Evolutionary conservation across 306 rosid genomes (phyloP).

Genomic region (Erythrophleum fordii): DNA sequence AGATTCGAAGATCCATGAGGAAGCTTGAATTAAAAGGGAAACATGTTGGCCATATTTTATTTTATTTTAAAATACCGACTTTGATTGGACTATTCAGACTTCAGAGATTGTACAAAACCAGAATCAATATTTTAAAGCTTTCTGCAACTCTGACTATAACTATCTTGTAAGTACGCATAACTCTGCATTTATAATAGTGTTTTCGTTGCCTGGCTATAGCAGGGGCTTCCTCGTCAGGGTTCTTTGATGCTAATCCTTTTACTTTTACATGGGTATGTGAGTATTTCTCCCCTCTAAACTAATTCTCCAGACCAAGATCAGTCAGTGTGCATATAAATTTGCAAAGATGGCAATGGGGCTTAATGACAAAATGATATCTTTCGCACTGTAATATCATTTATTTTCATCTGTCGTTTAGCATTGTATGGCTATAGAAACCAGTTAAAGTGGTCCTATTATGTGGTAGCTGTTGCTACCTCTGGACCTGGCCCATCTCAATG

Average conservation of each 20-base stretch:
- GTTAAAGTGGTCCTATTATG: no score
- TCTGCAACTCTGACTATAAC: neutral
- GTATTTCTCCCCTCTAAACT: neutral
- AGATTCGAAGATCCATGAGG: neutral
- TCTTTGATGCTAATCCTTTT: no score
- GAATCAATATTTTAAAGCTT: neutral
- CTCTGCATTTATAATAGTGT: no score
- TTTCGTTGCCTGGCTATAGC: no score
- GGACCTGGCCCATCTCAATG: no score
- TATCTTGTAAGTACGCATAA: neutral
- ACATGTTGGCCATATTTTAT: neutral
- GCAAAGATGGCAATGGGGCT: neutral
- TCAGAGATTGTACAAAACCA: neutral
- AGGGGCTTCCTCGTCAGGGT: no score
- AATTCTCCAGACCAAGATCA: neutral
- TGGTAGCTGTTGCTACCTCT: no score
- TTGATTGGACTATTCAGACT: slow-evolving; percentile 24
- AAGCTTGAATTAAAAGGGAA: neutral
- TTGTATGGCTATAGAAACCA: no score
- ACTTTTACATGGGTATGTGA: no score
- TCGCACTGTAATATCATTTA: no score
- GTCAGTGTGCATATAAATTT: slow-evolving; percentile 11
- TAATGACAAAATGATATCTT: no score
- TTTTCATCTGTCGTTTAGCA: no score
- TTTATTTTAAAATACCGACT: neutral